phyloP scores from a whole-genome alignment of 1,284 basidiomycete genomes.

The Cutaneotrichosporon cyanovorans region DNA sequence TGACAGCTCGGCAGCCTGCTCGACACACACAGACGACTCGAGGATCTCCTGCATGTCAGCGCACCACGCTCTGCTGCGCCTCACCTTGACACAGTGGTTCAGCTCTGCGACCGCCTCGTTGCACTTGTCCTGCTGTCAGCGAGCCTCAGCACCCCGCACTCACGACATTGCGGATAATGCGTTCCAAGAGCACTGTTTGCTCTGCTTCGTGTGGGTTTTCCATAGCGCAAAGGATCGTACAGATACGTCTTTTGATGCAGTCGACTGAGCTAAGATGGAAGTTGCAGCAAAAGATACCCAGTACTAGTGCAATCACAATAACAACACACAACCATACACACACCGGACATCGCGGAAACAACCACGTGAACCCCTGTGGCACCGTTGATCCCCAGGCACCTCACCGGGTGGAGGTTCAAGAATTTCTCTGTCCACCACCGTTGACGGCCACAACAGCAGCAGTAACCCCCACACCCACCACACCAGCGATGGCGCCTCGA shows the following conservation, averaged over 20 bases:
- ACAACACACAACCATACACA: background rate
- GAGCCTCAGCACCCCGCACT: constrained; percentile 28
- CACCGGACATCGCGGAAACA: background rate
- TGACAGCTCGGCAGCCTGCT: constrained; percentile 66
- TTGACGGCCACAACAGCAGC: too few species aligned
- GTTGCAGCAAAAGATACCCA: too few species aligned
- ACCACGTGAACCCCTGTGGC: constrained; percentile 2
- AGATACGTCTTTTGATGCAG: too few species aligned
- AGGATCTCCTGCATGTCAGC: constrained; percentile 30
- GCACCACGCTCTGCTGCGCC: constrained; percentile 1
- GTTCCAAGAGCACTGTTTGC: constrained; percentile 77
- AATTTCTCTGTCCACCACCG: constrained; percentile 2
- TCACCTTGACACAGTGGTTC: constrained; percentile 42
- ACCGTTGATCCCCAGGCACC: background rate
- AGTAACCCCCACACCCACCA: too few species aligned
- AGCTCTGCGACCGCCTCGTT: constrained; percentile 45
- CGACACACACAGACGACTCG: constrained; percentile 47
- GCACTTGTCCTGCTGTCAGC: constrained; percentile 40
- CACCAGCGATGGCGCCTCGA: constrained; percentile 12
- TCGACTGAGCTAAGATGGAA: too few species aligned
- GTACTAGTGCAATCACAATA: background rate
- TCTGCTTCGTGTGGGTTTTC: constrained; percentile 86
- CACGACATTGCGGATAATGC: constrained; percentile 83
- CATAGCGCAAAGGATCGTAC: constrained; percentile 49
- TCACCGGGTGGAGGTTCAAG: constrained; percentile 12